Percentiles rank a stretch among this genome's conserved stretches.
Conservation (phyloP, 805 yeast species). For the Saccharomycopsis sp. region DNA sequence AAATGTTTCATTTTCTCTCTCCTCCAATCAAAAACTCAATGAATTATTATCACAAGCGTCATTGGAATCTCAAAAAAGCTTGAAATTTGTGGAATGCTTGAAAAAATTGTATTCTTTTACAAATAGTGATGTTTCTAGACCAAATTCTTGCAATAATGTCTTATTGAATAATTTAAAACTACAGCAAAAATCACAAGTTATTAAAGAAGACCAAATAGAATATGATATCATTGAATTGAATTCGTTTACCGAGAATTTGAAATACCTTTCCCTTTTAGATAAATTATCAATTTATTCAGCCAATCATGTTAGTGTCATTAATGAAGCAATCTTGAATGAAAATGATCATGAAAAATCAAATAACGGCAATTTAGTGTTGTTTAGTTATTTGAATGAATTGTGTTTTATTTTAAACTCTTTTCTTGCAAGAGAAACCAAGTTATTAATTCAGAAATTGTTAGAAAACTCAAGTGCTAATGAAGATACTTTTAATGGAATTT, state of each 20-base stretch:
- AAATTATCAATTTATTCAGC: constrained; percentile 7
- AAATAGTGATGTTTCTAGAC: not conserved
- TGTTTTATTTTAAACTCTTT: constrained; percentile 5
- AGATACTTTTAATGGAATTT: not conserved
- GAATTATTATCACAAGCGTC: constrained; percentile 3
- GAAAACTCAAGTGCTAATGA: not conserved
- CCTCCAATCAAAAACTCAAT: constrained; percentile 5
- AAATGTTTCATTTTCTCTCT: constrained; percentile 23
- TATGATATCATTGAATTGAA: constrained; percentile 11
- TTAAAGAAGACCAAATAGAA: not conserved
- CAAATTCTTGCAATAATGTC: constrained; percentile 2
- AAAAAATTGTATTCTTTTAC: constrained; percentile 14
- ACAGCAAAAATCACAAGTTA: not conserved
- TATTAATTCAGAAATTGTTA: not conserved
- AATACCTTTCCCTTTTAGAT: constrained; percentile 8
- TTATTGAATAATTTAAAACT: constrained; percentile 5
- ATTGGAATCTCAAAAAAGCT: not conserved
- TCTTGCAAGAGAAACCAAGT: too few species aligned
- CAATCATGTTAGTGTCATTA: not conserved
- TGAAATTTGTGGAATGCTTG: too few species aligned
- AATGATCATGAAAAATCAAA: not conserved
- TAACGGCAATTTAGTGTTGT: constrained; percentile 9
- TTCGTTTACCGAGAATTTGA: constrained; percentile 7
- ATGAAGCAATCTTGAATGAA: not conserved
- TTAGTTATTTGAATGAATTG: constrained; percentile 12